Evolutionary conservation across 495 filamentous ascomycete genomes (phyloP).

Genomic region (Lineolata rhizophorae): DNA sequence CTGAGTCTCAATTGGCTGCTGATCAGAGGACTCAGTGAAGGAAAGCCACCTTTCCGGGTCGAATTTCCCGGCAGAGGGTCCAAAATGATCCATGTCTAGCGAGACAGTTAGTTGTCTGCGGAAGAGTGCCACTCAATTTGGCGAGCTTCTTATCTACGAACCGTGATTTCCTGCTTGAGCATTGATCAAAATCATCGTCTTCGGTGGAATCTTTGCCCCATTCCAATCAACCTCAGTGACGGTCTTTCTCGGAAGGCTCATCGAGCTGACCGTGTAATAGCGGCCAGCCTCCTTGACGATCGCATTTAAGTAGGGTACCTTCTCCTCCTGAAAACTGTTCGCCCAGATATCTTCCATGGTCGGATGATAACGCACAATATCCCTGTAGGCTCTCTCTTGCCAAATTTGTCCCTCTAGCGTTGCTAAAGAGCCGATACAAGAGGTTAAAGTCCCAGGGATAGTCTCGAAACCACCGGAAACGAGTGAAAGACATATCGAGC

Average conservation of each 20-base stretch:
- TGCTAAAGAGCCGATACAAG: slow-evolving; percentile 24
- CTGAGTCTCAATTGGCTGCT: slow-evolving; percentile 19
- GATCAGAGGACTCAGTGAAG: too few species aligned
- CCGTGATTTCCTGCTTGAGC: slow-evolving; percentile 35
- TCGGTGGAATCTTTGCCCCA: slow-evolving; percentile 29
- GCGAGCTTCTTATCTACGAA: slow-evolving; percentile 11
- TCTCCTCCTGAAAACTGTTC: slow-evolving; percentile 25
- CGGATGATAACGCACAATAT: slow-evolving; percentile 28
- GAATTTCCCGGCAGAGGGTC: slow-evolving; percentile 25
- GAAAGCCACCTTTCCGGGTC: slow-evolving; percentile 31
- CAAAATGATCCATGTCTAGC: slow-evolving; percentile 28
- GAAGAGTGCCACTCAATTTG: too few species aligned
- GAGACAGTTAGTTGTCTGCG: not conserved
- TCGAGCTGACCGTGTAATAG: slow-evolving; percentile 32
- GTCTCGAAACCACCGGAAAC: slow-evolving; percentile 32
- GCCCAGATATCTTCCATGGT: slow-evolving; percentile 27
- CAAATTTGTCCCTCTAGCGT: slow-evolving; percentile 25
- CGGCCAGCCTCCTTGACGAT: slow-evolving; percentile 34
- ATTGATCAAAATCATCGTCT: slow-evolving; percentile 34
- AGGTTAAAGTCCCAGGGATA: slow-evolving; percentile 26
- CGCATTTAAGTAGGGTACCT: slow-evolving; percentile 44
- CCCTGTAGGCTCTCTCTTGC: slow-evolving; percentile 29
- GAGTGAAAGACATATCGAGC: slow-evolving; percentile 26
- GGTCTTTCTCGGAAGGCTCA: slow-evolving; percentile 30
- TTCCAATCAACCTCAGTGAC: slow-evolving; percentile 30